A percentile compares a stretch with the other conserved stretches of the same genome.
These are phyloP conservation scores for Jacaranda mimosifolia DNA, from an alignment of 257 asterid genomes.

Conservation along the genomic window DNA sequence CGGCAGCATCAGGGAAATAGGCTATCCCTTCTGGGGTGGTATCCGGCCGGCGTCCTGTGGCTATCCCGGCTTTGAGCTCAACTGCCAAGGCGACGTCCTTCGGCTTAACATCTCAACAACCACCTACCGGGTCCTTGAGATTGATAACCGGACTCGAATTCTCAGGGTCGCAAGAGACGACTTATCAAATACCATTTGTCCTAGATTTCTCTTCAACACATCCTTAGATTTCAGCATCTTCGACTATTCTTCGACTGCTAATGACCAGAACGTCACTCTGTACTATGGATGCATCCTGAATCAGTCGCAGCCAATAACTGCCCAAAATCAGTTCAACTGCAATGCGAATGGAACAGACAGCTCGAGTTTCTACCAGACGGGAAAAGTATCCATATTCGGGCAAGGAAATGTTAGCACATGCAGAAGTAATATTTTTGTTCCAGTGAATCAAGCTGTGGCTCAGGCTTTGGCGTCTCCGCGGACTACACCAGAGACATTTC, in stretches of 20 bases:
- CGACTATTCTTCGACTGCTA: conserved; percentile 1
- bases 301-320: fast-evolving
- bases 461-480: not conserved
- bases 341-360: not conserved
- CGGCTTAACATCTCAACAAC: conserved; percentile 34
- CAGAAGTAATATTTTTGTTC: conserved; percentile 35
- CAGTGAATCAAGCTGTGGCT: conserved; percentile 35
- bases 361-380: conserved; percentile 5
- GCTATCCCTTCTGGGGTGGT: conserved; percentile 68
- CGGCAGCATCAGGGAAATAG: conserved; percentile 12
- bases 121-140: conserved; percentile 32
- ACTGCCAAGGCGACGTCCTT: conserved; percentile 38
- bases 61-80: conserved; percentile 58
- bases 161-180: conserved; percentile 55
- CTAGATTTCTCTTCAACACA: conserved; percentile 17
- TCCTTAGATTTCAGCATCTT: conserved; percentile 40
- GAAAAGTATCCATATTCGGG: fast-evolving
- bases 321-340: conserved; percentile 35
- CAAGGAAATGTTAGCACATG: conserved; percentile 21
- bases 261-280: conserved; percentile 49
- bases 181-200: conserved; percentile 41
- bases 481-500: not conserved
- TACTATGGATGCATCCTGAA: conserved; percentile 45
- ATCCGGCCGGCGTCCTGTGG: conserved; percentile 55
- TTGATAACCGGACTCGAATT: not conserved